phyloP scores from a whole-genome alignment of 1,139 yeast species.

The Kazachstania sp. region DNA sequence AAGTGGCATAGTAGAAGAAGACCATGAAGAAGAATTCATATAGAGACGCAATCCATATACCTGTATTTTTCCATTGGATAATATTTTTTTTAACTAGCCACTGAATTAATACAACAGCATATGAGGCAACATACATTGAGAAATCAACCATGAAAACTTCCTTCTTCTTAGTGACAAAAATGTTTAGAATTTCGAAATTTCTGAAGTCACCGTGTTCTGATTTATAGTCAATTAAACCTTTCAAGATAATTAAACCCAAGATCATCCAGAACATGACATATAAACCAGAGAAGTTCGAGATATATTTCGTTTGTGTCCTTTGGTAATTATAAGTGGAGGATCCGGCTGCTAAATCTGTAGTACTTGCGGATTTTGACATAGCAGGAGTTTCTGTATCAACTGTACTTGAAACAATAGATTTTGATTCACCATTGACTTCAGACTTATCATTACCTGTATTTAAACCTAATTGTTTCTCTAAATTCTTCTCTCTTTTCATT shows the following conservation, averaged over 20 bases:
- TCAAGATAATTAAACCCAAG: conserved; percentile 8
- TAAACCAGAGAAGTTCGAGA: conserved; percentile 10
- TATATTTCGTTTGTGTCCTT: background rate
- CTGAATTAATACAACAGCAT: conserved; percentile 50
- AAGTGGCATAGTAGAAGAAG: conserved; percentile 43
- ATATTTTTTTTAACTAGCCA: conserved; percentile 35
- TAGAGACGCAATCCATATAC: conserved; percentile 49
- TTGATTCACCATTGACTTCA: background rate
- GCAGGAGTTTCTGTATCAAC: background rate
- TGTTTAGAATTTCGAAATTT: conserved; percentile 32
- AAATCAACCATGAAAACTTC: conserved; percentile 60
- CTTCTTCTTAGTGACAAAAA: conserved; percentile 45
- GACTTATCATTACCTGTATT: background rate
- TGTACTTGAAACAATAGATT: background rate
- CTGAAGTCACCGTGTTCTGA: conserved; percentile 7
- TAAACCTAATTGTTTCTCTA: background rate
- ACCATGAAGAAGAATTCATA: conserved; percentile 46
- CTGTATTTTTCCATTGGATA: conserved; percentile 52
- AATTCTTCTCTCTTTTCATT: background rate
- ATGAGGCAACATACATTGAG: conserved; percentile 55
- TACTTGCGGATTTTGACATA: background rate
- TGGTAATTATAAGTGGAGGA: background rate
- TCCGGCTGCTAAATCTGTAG: background rate
- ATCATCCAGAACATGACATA: conserved; percentile 12
- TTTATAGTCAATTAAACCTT: conserved; percentile 9